Conservation (phyloP, 1,284 basidiomycete species). For the Acaromyces ingoldii region DNA sequence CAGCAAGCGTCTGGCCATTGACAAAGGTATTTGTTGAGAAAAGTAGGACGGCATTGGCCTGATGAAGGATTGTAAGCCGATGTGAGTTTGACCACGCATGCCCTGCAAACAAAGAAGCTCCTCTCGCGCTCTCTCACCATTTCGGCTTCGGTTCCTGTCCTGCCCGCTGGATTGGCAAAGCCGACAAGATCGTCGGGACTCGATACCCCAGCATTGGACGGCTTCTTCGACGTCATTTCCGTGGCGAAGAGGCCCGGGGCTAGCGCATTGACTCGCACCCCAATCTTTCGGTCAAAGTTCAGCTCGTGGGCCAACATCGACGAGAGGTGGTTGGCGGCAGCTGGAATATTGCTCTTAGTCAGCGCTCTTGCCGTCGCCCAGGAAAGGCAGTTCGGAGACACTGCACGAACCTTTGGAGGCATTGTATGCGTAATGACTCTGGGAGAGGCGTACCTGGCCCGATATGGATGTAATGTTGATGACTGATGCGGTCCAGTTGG, state of each 20-base stretch:
- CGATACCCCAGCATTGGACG: constrained; percentile 15
- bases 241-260: constrained; percentile 33
- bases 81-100: background rate
- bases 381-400: no score
- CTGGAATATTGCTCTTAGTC: no score
- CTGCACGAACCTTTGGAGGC: no score
- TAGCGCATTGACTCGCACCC: constrained; percentile 34
- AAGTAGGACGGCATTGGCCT: constrained; percentile 27
- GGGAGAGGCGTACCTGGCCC: constrained; percentile 26
- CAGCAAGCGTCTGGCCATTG: constrained; percentile 28
- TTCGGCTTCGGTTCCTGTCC: constrained; percentile 26
- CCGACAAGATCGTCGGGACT: constrained; percentile 13
- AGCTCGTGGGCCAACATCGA: constrained; percentile 37
- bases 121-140: constrained; percentile 10
- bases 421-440: constrained; percentile 39
- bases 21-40: constrained; percentile 29
- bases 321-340: constrained; percentile 37
- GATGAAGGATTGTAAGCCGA: background rate
- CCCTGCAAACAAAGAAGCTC: background rate
- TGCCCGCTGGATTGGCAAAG: constrained; percentile 27
- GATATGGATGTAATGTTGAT: constrained; percentile 37
- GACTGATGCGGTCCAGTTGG: constrained; percentile 11
- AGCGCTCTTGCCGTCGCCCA: no score
- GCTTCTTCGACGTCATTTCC: constrained; percentile 32
- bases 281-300: constrained; percentile 14